Conservation (phyloP, 1,284 basidiomycete species). For the Wolfiporia cocos region DNA sequence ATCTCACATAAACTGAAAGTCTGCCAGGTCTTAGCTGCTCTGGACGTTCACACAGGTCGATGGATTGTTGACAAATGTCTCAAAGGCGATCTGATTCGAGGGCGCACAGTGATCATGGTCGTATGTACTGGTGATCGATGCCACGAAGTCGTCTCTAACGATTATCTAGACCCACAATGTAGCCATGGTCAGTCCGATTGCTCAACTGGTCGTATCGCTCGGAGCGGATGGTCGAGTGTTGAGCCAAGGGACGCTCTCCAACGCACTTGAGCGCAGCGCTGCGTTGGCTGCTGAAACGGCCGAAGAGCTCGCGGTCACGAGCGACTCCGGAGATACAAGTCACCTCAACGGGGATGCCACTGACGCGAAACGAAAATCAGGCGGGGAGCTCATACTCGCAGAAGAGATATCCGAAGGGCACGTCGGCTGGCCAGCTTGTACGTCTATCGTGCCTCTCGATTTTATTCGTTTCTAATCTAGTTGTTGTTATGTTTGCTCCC, state of each 20-base stretch:
- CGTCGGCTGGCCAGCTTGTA: conserved; percentile 34
- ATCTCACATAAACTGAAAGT: background rate
- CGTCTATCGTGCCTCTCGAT: background rate
- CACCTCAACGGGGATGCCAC: conserved; percentile 27
- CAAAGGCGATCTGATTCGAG: conserved; percentile 55
- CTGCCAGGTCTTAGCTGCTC: conserved; percentile 32
- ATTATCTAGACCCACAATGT: conserved; percentile 26
- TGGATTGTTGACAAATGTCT: conserved; percentile 78
- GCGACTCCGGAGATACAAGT: conserved; percentile 7
- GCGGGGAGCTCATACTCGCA: conserved; percentile 42
- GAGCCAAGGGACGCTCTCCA: conserved; percentile 35
- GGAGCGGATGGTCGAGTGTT: conserved; percentile 39
- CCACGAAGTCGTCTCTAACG: background rate
- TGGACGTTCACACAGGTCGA: conserved; percentile 60
- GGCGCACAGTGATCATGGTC: conserved; percentile 65
- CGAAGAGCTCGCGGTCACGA: too few relatives aligned
- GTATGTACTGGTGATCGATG: conserved; percentile 30
- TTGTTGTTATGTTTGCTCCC: background rate
- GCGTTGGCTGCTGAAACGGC: conserved; percentile 28
- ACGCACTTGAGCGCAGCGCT: conserved; percentile 33
- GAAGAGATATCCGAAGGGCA: conserved; percentile 53
- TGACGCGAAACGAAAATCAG: too few relatives aligned
- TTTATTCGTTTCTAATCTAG: background rate
- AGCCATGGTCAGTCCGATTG: conserved; percentile 50
- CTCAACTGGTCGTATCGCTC: conserved; percentile 55